Percentiles rank a stretch among this genome's conserved stretches.
These are phyloP conservation scores for Metschnikowia peoriensis DNA, from an alignment of 805 yeast species.

Conservation along the genomic window DNA sequence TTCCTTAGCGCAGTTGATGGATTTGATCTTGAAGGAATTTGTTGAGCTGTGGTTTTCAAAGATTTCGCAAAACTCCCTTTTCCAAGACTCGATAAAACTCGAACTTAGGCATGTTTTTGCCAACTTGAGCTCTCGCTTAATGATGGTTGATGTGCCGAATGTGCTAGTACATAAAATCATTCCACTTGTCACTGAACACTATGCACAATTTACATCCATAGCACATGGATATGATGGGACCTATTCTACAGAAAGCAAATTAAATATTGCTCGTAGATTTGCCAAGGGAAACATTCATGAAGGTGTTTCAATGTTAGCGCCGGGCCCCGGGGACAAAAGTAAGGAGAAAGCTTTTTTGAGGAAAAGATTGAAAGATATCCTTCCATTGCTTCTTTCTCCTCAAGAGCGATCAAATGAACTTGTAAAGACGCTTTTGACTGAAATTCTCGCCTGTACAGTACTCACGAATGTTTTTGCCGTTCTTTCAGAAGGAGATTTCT, in stretches of 20 bases:
- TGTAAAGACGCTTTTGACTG: slow-evolving; percentile 53
- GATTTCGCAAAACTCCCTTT: slow-evolving; percentile 35
- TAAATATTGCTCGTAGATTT: slow-evolving; percentile 43
- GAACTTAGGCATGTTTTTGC: slow-evolving; percentile 44
- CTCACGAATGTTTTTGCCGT: slow-evolving; percentile 53
- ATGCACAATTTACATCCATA: slow-evolving; percentile 42
- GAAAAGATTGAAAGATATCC: slow-evolving; percentile 35
- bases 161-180: slow-evolving; percentile 55
- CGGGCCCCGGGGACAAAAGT: slow-evolving; percentile 29
- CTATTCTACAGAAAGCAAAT: slow-evolving; percentile 35
- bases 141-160: slow-evolving; percentile 50
- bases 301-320: slow-evolving; percentile 44
- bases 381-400: slow-evolving; percentile 51
- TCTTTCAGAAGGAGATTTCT: slow-evolving; percentile 70
- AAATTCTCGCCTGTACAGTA: slow-evolving; percentile 53
- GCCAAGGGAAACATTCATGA: slow-evolving; percentile 57
- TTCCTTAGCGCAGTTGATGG: slow-evolving; percentile 49
- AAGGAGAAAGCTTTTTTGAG: slow-evolving; percentile 50
- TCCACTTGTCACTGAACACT: slow-evolving; percentile 68
- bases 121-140: slow-evolving; percentile 43
- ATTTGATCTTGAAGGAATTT: slow-evolving; percentile 50
- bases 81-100: slow-evolving; percentile 40
- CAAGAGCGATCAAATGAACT: slow-evolving; percentile 48
- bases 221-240: slow-evolving; percentile 20
- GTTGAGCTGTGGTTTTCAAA: slow-evolving; percentile 53